A percentile compares a stretch with the other conserved stretches of the same genome.
Evolutionary conservation across 2,329 filamentous ascomycete species (phyloP).

Genomic region (Aspergillus piperis): DNA sequence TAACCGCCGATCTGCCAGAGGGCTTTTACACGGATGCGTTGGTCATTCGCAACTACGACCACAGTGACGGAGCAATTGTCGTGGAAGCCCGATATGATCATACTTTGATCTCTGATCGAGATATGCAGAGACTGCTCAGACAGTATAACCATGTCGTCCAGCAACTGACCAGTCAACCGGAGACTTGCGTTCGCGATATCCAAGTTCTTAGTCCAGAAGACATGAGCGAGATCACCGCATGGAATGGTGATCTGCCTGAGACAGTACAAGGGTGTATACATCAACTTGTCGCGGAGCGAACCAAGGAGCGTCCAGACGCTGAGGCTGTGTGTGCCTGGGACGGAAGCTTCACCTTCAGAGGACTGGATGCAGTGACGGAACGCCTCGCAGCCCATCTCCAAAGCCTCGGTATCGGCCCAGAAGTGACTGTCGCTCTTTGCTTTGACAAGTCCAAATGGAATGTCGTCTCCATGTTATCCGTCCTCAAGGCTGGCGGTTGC

Average conservation of each 20-base stretch:
- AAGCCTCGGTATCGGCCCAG: constrained; percentile 32
- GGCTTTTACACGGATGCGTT: neutral
- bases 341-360: constrained; percentile 19
- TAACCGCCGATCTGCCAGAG: neutral
- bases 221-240: neutral
- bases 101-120: neutral
- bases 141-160: neutral
- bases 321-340: constrained; percentile 19
- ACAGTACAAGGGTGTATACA: neutral
- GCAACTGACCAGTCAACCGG: neutral
- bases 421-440: constrained; percentile 26
- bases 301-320: neutral
- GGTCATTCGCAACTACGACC: neutral
- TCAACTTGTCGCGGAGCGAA: neutral
- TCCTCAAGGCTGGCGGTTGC: constrained; percentile 28
- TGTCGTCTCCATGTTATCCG: constrained; percentile 25
- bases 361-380: constrained; percentile 15
- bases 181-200: neutral
- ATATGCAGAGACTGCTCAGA: neutral
- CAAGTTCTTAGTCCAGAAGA: neutral
- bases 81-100: neutral
- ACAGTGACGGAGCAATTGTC: neutral
- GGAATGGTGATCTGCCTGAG: neutral
- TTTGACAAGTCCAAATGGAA: constrained; percentile 31
- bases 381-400: constrained; percentile 27